phyloP scores from a whole-genome alignment of 495 filamentous ascomycete species.

The Hyphodiscus hymeniophilus region DNA sequence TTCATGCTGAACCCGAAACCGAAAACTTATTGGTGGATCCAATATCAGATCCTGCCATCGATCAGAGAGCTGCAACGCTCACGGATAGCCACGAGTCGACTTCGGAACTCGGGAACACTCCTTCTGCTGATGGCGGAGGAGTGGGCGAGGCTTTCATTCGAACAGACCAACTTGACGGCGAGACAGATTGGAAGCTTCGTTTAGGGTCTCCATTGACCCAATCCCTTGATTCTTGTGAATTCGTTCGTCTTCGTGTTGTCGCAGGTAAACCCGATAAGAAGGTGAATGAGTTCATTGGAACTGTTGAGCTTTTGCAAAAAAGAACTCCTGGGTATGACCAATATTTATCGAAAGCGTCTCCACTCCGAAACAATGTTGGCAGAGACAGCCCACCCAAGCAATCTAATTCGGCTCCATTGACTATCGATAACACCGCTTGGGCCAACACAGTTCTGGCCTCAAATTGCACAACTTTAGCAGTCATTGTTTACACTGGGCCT shows the following conservation, averaged over 20 bases:
- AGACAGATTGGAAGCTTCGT: constrained; percentile 98
- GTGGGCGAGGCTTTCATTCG: constrained; percentile 90
- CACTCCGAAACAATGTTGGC: constrained; percentile 22
- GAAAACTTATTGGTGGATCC: constrained; percentile 19
- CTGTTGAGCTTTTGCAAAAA: constrained; percentile 48
- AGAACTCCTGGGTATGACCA: constrained; percentile 11
- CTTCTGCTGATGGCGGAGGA: constrained; percentile 22
- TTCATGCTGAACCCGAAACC: not conserved
- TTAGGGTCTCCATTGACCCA: constrained; percentile 81
- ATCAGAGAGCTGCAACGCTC: constrained; percentile 24
- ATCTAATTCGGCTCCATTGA: constrained; percentile 59
- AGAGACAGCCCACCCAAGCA: constrained; percentile 13
- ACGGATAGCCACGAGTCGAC: constrained; percentile 27
- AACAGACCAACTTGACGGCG: constrained; percentile 95
- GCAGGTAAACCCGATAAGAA: constrained; percentile 84
- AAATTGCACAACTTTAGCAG: constrained; percentile 77
- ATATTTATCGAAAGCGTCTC: constrained; percentile 10
- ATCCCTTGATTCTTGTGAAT: constrained; percentile 53
- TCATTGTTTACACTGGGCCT: constrained; percentile 87
- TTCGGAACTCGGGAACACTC: constrained; percentile 21
- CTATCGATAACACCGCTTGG: constrained; percentile 98
- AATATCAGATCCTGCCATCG: constrained; percentile 19
- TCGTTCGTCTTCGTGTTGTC: constrained; percentile 65
- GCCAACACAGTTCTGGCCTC: constrained; percentile 96
- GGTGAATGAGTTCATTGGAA: constrained; percentile 90